phyloP scores from a whole-genome alignment of 495 filamentous ascomycete species.

The Parathielavia appendiculata region DNA sequence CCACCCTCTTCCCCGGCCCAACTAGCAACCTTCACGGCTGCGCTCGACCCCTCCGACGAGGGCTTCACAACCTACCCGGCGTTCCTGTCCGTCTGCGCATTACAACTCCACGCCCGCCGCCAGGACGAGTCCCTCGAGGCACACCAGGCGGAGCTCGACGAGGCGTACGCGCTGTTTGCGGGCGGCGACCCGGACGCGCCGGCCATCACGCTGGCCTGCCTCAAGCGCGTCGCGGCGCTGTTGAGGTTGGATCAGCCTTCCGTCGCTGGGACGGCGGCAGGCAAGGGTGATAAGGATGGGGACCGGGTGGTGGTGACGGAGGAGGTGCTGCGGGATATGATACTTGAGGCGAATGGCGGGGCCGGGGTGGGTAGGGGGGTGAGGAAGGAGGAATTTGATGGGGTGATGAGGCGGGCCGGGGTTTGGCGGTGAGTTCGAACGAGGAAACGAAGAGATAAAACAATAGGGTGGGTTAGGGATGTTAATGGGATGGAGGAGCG shows the following conservation, averaged over 20 bases:
- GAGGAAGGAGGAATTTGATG: slow-evolving; percentile 71
- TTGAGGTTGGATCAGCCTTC: slow-evolving; percentile 66
- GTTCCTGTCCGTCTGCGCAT: slow-evolving; percentile 79
- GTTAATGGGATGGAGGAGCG: background rate
- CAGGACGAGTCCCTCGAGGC: slow-evolving; percentile 46
- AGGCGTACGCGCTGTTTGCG: slow-evolving; percentile 71
- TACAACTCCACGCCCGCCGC: slow-evolving; percentile 62
- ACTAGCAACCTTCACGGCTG: slow-evolving; percentile 66
- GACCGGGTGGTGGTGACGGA: slow-evolving; percentile 59
- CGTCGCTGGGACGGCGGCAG: background rate
- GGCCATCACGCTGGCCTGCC: slow-evolving; percentile 67
- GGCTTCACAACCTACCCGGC: slow-evolving; percentile 69
- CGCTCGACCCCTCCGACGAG: slow-evolving; percentile 72
- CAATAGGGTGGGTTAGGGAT: background rate
- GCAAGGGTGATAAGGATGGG: background rate
- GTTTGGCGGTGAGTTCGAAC: slow-evolving; percentile 54
- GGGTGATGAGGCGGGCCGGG: slow-evolving; percentile 78
- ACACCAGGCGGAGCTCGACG: slow-evolving; percentile 62
- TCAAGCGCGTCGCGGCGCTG: slow-evolving; percentile 73
- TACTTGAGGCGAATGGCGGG: slow-evolving; percentile 84
- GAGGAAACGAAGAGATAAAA: background rate
- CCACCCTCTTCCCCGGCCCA: slow-evolving; percentile 58
- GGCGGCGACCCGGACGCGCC: slow-evolving; percentile 26
- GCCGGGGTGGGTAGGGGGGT: slow-evolving; percentile 67
- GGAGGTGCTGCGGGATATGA: slow-evolving; percentile 82